Base-by-base conservation (phyloP, 495 filamentous ascomycete genomes). In the Durotheca rogersii region DNA sequence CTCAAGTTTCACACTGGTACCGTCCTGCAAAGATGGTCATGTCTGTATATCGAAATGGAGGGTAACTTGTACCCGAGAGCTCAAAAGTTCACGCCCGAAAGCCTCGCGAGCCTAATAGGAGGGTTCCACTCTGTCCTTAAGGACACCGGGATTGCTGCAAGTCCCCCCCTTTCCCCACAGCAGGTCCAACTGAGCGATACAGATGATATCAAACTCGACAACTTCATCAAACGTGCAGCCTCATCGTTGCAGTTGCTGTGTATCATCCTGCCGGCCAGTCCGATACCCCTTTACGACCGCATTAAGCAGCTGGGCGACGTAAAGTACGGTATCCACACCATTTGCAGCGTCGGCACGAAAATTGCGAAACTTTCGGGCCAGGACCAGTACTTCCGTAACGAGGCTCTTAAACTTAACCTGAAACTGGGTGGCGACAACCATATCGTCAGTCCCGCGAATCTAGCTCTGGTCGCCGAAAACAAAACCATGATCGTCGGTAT, bases 401-500 rank as follows among this genome's bases (percentile, higher is more conserved):
- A 86, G 4, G 82, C 69, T 3, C 63, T 88, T 17, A 89, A 86
- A 56, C 78, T 88, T 68, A 89, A 90, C 59, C 65, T 88, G 38
- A 90, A 90, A 62, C 67, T 81, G 11, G 83, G 85, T 2, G 87
- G 86, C 1, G 64, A 71, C 10, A 88, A 89, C 44, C 84, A 89
- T 51, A 44, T 55, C n/a, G 6, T 41, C 6, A 16, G 20, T 18
- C 21, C 37, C 9, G 4, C n/a, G 7, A 39, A 39, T 2, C 20
- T 41, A 14, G 29, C 27, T 3, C 12, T 50, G 16, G 21, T 50
- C 14, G 7, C 3, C 23, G 2, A 36, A 36, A 14, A 31, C 19
- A 44, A 36, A 20, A 44, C 48, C 10, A 52, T 52, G 38, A 17
- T 44, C 14, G 61, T 89, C 40, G 87, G 87, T 3, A 77, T 85